These are phyloP conservation scores for Macadamia integrifolia DNA, from an alignment of 164 flowering plant species.

Conservation along the genomic window DNA sequence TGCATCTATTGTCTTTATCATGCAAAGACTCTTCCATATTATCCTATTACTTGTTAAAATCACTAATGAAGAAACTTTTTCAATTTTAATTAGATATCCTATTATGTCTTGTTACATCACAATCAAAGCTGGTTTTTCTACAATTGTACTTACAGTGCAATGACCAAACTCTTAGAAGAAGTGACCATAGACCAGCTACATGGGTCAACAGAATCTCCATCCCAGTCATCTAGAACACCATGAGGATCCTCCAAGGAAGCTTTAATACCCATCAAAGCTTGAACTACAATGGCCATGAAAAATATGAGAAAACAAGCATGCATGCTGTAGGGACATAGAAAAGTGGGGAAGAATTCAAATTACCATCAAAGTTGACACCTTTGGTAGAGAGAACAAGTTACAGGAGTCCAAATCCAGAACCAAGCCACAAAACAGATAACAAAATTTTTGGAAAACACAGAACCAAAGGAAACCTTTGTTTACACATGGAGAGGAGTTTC, in stretches of 20 bases:
- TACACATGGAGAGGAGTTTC: too few relatives aligned
- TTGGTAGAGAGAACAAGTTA: conserved; percentile 41
- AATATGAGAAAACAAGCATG: background rate
- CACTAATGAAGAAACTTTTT: too few relatives aligned
- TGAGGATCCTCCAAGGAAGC: too few relatives aligned
- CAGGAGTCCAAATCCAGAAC: conserved; percentile 30
- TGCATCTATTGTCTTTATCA: background rate
- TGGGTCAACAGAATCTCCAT: too few relatives aligned
- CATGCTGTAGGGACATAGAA: background rate
- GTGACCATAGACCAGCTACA: too few relatives aligned
- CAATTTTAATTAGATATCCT: background rate
- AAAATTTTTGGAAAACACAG: background rate
- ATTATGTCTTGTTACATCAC: background rate
- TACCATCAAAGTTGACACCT: conserved; percentile 46
- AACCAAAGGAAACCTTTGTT: too few relatives aligned
- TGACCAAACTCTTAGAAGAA: too few relatives aligned
- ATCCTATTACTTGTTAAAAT: too few relatives aligned
- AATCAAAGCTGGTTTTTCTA: background rate
- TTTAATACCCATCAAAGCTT: conserved; percentile 54
- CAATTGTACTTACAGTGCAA: background rate
- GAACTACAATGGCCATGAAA: conserved; percentile 41
- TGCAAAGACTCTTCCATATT: too few relatives aligned
- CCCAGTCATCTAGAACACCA: too few relatives aligned
- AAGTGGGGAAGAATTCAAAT: background rate
- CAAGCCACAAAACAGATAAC: conserved; percentile 22